These are phyloP conservation scores for Crithidia acanthocephali DNA, from an alignment of 208 protist species.

Conservation along the genomic window DNA sequence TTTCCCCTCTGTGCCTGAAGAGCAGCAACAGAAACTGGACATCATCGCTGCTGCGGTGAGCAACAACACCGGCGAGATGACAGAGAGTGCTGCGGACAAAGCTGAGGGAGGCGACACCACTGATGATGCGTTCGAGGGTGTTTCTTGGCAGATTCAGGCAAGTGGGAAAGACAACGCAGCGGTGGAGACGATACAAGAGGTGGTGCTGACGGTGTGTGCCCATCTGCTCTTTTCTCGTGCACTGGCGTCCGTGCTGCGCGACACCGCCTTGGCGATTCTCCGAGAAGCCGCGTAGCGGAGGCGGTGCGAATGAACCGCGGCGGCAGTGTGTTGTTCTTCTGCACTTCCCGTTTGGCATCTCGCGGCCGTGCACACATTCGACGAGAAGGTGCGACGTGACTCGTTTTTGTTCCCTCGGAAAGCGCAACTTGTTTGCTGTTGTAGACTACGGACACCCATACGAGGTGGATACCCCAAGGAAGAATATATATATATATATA, in stretches of 20 bases:
- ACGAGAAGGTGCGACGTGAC: too few relatives aligned
- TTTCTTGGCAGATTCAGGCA: background rate
- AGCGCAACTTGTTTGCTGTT: too few relatives aligned
- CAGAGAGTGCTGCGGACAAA: background rate
- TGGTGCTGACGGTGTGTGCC: conserved; percentile 9
- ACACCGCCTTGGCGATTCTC: background rate
- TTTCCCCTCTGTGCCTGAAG: conserved; percentile 30
- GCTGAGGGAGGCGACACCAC: background rate
- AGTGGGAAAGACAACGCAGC: background rate
- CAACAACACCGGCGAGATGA: too few relatives aligned
- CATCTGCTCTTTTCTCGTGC: conserved; percentile 15
- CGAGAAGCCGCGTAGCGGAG: background rate
- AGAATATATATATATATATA: too few relatives aligned
- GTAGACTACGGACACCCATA: too few relatives aligned
- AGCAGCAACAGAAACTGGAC: conserved; percentile 35
- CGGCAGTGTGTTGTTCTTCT: too few relatives aligned
- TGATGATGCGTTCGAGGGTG: background rate
- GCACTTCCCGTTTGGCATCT: background rate
- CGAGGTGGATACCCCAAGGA: too few relatives aligned
- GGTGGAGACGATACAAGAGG: conserved; percentile 7
- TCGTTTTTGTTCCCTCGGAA: too few relatives aligned
- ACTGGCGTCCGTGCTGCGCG: background rate
- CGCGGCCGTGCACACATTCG: too few relatives aligned
- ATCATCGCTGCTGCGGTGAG: conserved; percentile 18
- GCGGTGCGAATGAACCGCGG: too few relatives aligned